These are phyloP conservation scores for Aspergillus fumigatiaffinis DNA, from an alignment of 2,329 filamentous ascomycete genomes.

Conservation along the genomic window DNA sequence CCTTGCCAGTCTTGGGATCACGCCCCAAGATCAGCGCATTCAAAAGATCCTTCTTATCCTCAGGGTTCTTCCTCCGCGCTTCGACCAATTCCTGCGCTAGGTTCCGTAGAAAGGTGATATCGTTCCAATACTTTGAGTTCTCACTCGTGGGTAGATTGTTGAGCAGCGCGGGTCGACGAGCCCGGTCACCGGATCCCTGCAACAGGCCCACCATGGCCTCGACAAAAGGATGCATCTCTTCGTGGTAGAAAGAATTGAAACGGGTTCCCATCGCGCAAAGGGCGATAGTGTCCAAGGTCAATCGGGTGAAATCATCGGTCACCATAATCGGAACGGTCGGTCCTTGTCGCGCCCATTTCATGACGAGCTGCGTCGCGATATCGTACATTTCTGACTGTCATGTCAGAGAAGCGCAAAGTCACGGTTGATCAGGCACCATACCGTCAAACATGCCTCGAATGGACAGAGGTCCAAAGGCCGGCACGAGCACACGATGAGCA, in stretches of 20 bases:
- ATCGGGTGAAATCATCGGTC: slow-evolving; percentile 66
- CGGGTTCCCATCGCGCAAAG: slow-evolving; percentile 68
- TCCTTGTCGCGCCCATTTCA: slow-evolving; percentile 49
- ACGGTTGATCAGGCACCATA: slow-evolving; percentile 6
- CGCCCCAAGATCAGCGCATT: slow-evolving; percentile 65
- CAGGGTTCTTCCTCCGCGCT: slow-evolving; percentile 53
- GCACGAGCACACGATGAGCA: slow-evolving; percentile 50
- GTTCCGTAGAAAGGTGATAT: slow-evolving; percentile 46
- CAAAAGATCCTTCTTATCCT: slow-evolving; percentile 62
- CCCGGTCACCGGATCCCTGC: slow-evolving; percentile 51
- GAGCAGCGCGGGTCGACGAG: slow-evolving; percentile 46
- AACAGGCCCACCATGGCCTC: slow-evolving; percentile 64
- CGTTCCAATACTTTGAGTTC: slow-evolving; percentile 29
- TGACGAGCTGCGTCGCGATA: slow-evolving; percentile 36
- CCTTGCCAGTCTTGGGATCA: slow-evolving; percentile 64
- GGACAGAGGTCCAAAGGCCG: slow-evolving; percentile 45
- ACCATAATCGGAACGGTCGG: slow-evolving; percentile 54
- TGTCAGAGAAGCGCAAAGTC: not conserved
- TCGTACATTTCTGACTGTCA: slow-evolving; percentile 35
- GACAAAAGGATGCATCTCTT: slow-evolving; percentile 67
- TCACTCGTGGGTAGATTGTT: slow-evolving; percentile 41
- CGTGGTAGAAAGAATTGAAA: slow-evolving; percentile 71
- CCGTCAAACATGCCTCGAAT: slow-evolving; percentile 43
- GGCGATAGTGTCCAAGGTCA: slow-evolving; percentile 68
- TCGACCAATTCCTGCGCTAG: slow-evolving; percentile 59